Evolutionary conservation across 1,284 basidiomycete species (phyloP).

Genomic region (Naganishia cerealis): DNA sequence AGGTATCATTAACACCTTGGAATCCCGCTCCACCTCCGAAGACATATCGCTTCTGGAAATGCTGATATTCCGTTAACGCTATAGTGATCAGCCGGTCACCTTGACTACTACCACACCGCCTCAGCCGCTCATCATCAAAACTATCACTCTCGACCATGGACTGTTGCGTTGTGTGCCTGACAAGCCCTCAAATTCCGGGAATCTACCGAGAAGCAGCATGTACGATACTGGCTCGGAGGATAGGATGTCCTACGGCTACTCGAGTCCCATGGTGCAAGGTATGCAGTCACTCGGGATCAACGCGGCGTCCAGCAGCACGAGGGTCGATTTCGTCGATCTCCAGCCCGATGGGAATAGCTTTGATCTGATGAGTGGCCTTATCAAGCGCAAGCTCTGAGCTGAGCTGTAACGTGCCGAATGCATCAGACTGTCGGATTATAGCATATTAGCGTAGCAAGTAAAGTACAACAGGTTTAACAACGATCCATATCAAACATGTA

Average conservation of each 20-base stretch:
- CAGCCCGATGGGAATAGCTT: conserved; percentile 98
- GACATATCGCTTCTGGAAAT: not conserved
- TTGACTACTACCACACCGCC: conserved; percentile 74
- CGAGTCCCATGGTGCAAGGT: not conserved
- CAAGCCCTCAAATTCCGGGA: conserved; percentile 37
- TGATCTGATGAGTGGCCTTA: conserved; percentile 87
- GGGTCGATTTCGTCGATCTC: conserved; percentile 58
- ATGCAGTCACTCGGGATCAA: conserved; percentile 18
- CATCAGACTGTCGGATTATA: not conserved
- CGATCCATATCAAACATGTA: not conserved
- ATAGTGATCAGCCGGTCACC: conserved; percentile 78
- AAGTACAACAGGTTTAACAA: no score
- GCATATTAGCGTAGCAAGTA: not conserved
- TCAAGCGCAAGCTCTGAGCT: conserved; percentile 63
- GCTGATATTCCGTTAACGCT: not conserved
- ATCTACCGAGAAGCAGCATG: conserved; percentile 18
- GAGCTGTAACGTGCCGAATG: conserved; percentile 5
- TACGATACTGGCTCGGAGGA: conserved; percentile 47
- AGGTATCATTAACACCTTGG: conserved; percentile 48
- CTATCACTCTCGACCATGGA: conserved; percentile 84
- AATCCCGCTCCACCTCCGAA: not conserved
- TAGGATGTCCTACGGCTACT: conserved; percentile 32
- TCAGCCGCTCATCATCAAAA: conserved; percentile 71
- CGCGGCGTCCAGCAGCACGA: conserved; percentile 52
- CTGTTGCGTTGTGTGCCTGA: conserved; percentile 77